Evolutionary conservation across 257 asterid genomes (phyloP), one percentile per base, ranked within the genome.

Genomic region (Petrea volubilis): DNA sequence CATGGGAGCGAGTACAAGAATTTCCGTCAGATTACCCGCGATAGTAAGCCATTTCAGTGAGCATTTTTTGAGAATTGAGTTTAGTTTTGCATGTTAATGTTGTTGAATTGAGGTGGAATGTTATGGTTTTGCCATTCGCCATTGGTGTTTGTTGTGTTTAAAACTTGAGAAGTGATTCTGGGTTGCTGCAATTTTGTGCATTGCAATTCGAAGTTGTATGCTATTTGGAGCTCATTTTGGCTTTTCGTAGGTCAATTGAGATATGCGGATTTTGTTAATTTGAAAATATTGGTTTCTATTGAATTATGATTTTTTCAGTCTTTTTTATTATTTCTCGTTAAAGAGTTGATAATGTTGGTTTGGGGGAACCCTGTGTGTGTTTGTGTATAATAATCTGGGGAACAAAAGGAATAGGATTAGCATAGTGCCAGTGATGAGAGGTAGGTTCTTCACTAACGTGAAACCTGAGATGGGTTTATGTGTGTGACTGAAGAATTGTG

Each of bases 1-100:
- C 93, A 84, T 61, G 82, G 84, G 61, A 70, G 77, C 76, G 93
- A 87, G 55, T 79, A 82, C 75, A 87, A 80, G 74, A 76, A 78
- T 64, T 84, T 87, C 67, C 84, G 90, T 43, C 90, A 87, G 74
- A 73, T 82, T 75, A 82, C 79, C 67, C 93, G 90, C 31, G 90
- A 87, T 60, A 80, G 93, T 87, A 21, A 77, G 93, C n/a, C n/a
- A n/a, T n/a, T n/a, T 72, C 25, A n/a, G n/a, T 15, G 2, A 12
- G 50, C 17, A 44, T 12, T 44, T 15, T 44, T 14, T 15, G 6
- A 3, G 55, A 3, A 28, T 23, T 31, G 10, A 46, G 64, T 70
- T 46, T 29, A 24, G 24, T 51, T 7, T 7, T 6, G 29, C 34
- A 5, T 27, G n/a, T n/a, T 64, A 65, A 29, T 25, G 2, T 49